Conservation (phyloP, 352 stramenopile genomes). For the Globisporangium iwayamae region DNA sequence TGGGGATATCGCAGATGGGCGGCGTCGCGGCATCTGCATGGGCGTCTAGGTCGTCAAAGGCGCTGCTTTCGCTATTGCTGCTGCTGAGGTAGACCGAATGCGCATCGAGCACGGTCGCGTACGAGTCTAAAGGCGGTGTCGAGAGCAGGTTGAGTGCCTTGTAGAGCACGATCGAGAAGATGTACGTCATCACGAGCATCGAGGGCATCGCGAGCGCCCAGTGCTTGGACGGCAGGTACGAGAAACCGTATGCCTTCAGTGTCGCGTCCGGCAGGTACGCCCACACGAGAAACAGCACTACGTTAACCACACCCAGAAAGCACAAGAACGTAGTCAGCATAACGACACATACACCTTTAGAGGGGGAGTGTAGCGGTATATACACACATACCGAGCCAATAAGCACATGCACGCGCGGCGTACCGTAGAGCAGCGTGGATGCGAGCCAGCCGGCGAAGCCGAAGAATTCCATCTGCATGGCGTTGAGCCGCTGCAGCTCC, state of each 20-base stretch:
- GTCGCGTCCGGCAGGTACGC: slow-evolving; percentile 82
- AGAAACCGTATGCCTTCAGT: slow-evolving; percentile 74
- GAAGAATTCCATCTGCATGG: slow-evolving; percentile 85
- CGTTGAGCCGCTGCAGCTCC: slow-evolving; percentile 73
- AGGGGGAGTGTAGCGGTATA: not conserved
- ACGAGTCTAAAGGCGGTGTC: slow-evolving; percentile 67
- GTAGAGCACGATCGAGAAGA: slow-evolving; percentile 83
- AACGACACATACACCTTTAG: not conserved
- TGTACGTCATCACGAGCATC: slow-evolving; percentile 77
- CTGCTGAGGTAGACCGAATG: slow-evolving; percentile 52
- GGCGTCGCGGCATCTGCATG: slow-evolving; percentile 61
- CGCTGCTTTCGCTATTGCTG: not conserved
- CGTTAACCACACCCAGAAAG: not conserved
- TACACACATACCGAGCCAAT: not conserved
- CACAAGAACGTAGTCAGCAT: not conserved
- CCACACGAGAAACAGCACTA: slow-evolving; percentile 86
- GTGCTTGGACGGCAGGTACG: slow-evolving; percentile 89
- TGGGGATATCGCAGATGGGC: slow-evolving; percentile 72
- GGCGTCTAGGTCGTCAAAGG: slow-evolving; percentile 30
- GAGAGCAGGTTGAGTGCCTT: slow-evolving; percentile 79
- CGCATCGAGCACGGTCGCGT: slow-evolving; percentile 75
- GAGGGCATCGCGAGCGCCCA: slow-evolving; percentile 86
- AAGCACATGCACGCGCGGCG: not conserved
- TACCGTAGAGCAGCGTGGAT: slow-evolving; percentile 77
- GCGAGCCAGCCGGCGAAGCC: slow-evolving; percentile 83